Evolutionary conservation across 306 rosid species (phyloP), one percentile per base, ranked within the genome.

Genomic region (Prunus mume): DNA sequence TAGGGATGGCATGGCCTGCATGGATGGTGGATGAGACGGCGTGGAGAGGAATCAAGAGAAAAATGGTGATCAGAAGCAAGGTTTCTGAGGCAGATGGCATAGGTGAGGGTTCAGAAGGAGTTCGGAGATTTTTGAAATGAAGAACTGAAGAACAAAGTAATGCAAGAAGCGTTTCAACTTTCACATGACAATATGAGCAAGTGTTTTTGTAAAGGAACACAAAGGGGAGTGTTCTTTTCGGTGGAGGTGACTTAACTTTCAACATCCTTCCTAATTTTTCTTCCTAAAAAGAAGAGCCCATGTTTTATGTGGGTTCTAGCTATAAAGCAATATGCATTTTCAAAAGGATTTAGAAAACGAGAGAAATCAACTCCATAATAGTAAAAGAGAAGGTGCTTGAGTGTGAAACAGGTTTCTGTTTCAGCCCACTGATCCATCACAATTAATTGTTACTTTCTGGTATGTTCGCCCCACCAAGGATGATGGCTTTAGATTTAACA

Each of bases 251-350:
- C 61, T 38, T 66, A 7, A 52, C 20, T 13, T 81, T 79, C 83
- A 75, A 81, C 68, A 47, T 34, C 47, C 52, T 61, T 20, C 17
- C 14, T 9, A 27, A 60, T 65, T 81, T 82, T 72, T 38, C 74
- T 70, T 69, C 89, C 80, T 74, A 8, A 80, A 86, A 86, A 86
- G 83, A 24, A 71, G 80, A 70, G 74, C 79, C 65, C 45, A 24
- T 32, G 47, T 38, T 18, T 73, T 34, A 49, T 81, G 65, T 75
- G 85, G 72, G 18, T 65, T 71, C 68, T 71, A 76, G 77, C 81
- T 81, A 34, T 11, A 68, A 69, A 63, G 68, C 76, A 68, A 27
- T 19, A n/a, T 71, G 51, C 51, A 72, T 79, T 55, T 71, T 72
- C 52, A n/a, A 63, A 18, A 34, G 76, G 17, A 25, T 22, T 55